These are phyloP conservation scores for Yamadazyma atmosphaerica DNA, from an alignment of 1,139 yeast genomes.

Conservation along the genomic window DNA sequence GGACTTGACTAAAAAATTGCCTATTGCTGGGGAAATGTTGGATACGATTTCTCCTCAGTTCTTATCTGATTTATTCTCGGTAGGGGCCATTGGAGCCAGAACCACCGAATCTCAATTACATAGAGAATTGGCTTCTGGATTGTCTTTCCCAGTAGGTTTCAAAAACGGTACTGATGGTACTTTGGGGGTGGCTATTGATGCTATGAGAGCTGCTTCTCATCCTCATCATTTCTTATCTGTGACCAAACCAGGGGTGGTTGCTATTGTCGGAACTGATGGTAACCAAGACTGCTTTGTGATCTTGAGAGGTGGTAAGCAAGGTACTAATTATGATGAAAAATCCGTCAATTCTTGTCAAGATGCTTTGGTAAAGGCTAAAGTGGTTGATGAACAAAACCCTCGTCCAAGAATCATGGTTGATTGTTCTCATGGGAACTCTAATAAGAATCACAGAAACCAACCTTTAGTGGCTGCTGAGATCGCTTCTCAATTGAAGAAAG, in stretches of 20 bases:
- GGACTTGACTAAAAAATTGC: constrained; percentile 76
- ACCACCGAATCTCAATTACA: constrained; percentile 98
- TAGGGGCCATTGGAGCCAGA: constrained; percentile 99
- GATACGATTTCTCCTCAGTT: constrained; percentile 98
- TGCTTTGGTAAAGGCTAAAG: constrained; percentile 58
- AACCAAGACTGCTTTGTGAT: constrained; percentile 87
- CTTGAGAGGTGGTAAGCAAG: constrained; percentile 92
- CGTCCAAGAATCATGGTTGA: constrained; percentile 89
- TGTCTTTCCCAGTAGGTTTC: constrained; percentile 97
- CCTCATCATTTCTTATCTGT: constrained; percentile 97
- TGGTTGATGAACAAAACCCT: constrained; percentile 44
- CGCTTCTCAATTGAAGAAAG: constrained; percentile 76
- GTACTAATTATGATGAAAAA: constrained; percentile 85
- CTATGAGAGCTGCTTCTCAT: constrained; percentile 87
- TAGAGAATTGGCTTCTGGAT: constrained; percentile 94
- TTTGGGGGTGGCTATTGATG: constrained; percentile 89
- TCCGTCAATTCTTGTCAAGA: constrained; percentile 69
- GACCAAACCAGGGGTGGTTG: constrained; percentile 94
- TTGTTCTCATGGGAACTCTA: constrained; percentile 96
- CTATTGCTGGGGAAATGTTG: constrained; percentile 96
- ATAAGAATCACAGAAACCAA: constrained; percentile 87
- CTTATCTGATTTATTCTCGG: constrained; percentile 84
- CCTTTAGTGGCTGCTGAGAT: constrained; percentile 85
- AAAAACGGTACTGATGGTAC: constrained; percentile 98
- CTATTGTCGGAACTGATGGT: constrained; percentile 94